Evolutionary conservation across 2,329 filamentous ascomycete species (phyloP).

Genomic region (Ambrosiella cleistominuta): DNA sequence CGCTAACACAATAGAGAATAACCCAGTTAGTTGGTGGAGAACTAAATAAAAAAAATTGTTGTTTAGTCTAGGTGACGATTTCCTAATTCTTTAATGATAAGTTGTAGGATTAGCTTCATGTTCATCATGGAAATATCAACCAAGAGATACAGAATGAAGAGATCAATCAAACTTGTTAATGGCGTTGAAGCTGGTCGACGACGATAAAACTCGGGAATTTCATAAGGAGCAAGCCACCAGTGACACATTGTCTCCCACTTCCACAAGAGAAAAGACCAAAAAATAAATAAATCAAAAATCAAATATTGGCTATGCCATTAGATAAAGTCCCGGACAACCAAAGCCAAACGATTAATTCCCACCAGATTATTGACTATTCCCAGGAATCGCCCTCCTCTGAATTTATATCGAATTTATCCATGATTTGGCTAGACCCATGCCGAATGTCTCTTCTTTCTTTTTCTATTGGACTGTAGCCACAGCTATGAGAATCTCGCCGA

Average conservation of each 20-base stretch:
- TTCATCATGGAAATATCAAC: too few relatives aligned
- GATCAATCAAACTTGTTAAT: background rate
- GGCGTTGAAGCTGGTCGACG: background rate
- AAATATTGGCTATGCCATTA: background rate
- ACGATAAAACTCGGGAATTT: background rate
- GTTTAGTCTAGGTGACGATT: too few relatives aligned
- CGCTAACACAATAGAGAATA: background rate
- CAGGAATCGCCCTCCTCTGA: background rate
- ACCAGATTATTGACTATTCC: background rate
- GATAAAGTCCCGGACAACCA: background rate
- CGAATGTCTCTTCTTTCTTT: background rate
- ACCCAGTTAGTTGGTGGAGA: background rate
- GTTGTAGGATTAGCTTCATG: too few relatives aligned
- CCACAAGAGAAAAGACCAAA: background rate
- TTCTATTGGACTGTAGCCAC: background rate
- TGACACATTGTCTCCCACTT: background rate
- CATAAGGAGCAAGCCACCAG: background rate
- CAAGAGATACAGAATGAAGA: too few relatives aligned
- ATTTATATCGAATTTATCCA: background rate
- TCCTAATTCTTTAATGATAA: too few relatives aligned
- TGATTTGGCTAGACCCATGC: background rate
- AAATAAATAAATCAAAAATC: background rate
- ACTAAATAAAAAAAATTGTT: too few relatives aligned
- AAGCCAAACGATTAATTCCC: background rate
- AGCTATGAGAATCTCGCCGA: background rate